These are phyloP conservation scores for Solanum dulcamara DNA, from an alignment of 257 asterid genomes.

Conservation along the genomic window DNA sequence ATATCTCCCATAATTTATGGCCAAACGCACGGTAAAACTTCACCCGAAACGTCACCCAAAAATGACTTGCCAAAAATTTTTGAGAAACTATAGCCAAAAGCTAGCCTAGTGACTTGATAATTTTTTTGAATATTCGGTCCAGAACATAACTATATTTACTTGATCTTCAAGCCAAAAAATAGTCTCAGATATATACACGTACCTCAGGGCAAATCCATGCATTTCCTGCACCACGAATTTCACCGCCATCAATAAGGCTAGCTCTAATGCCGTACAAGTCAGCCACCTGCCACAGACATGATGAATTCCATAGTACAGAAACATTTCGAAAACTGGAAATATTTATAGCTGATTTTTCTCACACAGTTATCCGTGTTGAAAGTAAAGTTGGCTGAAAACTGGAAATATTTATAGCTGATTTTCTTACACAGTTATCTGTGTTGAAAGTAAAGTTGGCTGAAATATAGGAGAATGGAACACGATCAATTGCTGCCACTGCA, in stretches of 20 bases:
- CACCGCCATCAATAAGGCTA: conserved; percentile 98
- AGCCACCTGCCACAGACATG: conserved; percentile 57
- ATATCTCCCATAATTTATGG: too few species aligned
- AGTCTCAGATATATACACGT: not conserved
- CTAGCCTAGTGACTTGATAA: not conserved
- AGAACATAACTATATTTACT: not conserved
- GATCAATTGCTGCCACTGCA: conserved; percentile 97
- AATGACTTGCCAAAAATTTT: too few species aligned
- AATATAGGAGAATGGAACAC: conserved; percentile 78
- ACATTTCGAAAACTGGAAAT: not conserved
- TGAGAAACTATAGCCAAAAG: too few species aligned
- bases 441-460: conserved; percentile 96
- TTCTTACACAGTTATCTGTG: too few species aligned
- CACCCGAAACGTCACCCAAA: too few species aligned
- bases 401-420: conserved; percentile 3
- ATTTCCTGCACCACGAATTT: conserved; percentile 99
- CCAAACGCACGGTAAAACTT: too few species aligned
- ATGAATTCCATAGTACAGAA: not conserved
- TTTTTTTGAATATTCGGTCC: not conserved
- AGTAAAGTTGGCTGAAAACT: conserved; percentile 85
- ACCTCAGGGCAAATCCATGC: conserved; percentile 99
- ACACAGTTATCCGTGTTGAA: conserved; percentile 97
- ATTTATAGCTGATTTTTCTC: conserved; percentile 24
- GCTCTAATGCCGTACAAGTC: conserved; percentile 98
- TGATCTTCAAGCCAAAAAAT: conserved; percentile 15